These are phyloP conservation scores for Globisporangium recalcitrans DNA, from an alignment of 352 stramenopile genomes.

Conservation along the genomic window DNA sequence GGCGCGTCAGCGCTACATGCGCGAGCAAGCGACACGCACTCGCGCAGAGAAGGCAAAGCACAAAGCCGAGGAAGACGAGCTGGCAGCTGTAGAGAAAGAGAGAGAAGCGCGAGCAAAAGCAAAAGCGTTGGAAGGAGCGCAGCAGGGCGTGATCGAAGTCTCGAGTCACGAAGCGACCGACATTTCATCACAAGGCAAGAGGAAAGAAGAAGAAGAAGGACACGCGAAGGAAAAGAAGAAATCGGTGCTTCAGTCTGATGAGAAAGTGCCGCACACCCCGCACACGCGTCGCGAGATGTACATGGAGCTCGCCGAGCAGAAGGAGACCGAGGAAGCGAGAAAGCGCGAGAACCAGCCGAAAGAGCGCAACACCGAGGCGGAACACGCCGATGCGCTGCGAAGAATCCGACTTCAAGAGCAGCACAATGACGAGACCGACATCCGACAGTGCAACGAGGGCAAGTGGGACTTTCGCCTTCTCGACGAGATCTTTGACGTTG, in stretches of 20 bases:
- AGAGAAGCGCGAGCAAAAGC: constrained; percentile 18
- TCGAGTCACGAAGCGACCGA: constrained; percentile 29
- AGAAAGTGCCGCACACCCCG: constrained; percentile 69
- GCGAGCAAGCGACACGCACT: constrained; percentile 23
- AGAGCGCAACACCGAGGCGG: constrained; percentile 80
- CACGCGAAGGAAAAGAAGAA: constrained; percentile 26
- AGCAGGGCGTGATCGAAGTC: constrained; percentile 34
- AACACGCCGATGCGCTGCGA: constrained; percentile 69
- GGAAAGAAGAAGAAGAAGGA: constrained; percentile 5
- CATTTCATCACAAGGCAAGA: constrained; percentile 21
- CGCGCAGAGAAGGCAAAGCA: constrained; percentile 19
- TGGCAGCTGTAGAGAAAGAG: not conserved
- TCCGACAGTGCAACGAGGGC: constrained; percentile 91
- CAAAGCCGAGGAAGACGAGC: constrained; percentile 9
- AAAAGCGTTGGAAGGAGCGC: constrained; percentile 15
- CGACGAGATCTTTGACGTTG: constrained; percentile 43
- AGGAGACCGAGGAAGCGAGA: constrained; percentile 86
- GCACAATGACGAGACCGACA: constrained; percentile 17
- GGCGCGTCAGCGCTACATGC: constrained; percentile 31
- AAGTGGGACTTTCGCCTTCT: constrained; percentile 84
- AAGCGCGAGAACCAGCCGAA: constrained; percentile 73
- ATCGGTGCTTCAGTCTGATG: constrained; percentile 35
- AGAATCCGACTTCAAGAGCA: constrained; percentile 30
- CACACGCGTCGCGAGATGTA: constrained; percentile 82
- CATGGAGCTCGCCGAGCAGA: constrained; percentile 91